phyloP scores from a whole-genome alignment of 192 early-diverging fungal genomes.

The Linnemannia zychae region DNA sequence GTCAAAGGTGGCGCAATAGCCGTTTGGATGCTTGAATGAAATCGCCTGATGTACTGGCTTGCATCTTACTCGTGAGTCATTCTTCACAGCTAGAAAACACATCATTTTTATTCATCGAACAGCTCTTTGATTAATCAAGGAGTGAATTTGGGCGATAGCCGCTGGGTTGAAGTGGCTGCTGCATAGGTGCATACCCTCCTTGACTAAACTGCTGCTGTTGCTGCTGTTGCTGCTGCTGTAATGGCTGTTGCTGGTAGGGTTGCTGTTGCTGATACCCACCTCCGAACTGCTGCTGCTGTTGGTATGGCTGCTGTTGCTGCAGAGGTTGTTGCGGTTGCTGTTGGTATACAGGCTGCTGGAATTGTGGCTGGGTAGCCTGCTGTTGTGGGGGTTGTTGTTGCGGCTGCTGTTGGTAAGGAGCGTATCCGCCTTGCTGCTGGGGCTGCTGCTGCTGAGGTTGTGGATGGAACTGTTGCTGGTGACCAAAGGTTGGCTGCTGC shows the following conservation, averaged over 20 bases:
- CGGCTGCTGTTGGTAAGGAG: conserved; percentile 1
- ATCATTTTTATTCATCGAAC: background rate
- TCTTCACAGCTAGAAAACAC: background rate
- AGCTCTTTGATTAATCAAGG: conserved; percentile 23
- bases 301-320: conserved; percentile 16
- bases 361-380: background rate
- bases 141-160: conserved; percentile 25
- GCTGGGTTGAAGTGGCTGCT: conserved; percentile 36
- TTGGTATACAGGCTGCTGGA: conserved; percentile 21
- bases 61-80: too few relatives aligned
- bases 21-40: too few relatives aligned
- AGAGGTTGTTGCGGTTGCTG: conserved; percentile 20
- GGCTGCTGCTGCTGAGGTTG: conserved; percentile 9
- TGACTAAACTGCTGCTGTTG: conserved; percentile 39
- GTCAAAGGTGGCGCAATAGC: too few relatives aligned
- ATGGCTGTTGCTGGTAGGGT: conserved; percentile 9
- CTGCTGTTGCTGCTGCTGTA: conserved; percentile 20
- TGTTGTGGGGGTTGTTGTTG: conserved; percentile 16
- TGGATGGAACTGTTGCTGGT: conserved; percentile 7
- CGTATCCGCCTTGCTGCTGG: background rate
- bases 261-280: conserved; percentile 19
- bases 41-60: too few relatives aligned
- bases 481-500: conserved; percentile 19
- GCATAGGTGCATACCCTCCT: conserved; percentile 34
- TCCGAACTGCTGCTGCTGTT: conserved; percentile 38